These are phyloP conservation scores for Lipomyces chichibuensis DNA, from an alignment of 805 yeast species.

Conservation along the genomic window DNA sequence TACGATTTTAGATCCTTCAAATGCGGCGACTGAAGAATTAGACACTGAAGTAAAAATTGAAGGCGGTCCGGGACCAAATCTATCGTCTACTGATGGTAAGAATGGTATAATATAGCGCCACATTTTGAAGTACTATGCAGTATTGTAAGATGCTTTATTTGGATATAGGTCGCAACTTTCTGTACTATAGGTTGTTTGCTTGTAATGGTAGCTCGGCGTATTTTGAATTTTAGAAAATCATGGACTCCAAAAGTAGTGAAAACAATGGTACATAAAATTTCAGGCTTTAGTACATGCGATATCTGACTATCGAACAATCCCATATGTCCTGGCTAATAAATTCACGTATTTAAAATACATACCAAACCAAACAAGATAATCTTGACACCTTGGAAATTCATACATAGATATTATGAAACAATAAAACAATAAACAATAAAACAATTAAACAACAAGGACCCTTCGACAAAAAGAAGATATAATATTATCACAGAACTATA, in stretches of 20 bases:
- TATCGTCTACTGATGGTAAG: not conserved
- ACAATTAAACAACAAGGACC: not conserved
- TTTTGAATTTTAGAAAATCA: not conserved
- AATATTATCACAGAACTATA: slow-evolving; percentile 2
- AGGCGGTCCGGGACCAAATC: slow-evolving; percentile 28
- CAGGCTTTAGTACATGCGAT: not conserved
- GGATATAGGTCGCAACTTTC: not conserved
- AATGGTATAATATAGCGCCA: not conserved
- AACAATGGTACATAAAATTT: not conserved
- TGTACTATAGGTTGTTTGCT: not conserved
- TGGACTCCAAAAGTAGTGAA: not conserved
- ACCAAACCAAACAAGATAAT: slow-evolving; percentile 1
- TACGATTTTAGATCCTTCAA: slow-evolving; percentile 28
- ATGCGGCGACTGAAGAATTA: not conserved
- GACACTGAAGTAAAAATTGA: slow-evolving; percentile 11
- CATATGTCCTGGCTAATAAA: not conserved
- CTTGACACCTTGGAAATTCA: not conserved
- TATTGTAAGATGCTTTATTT: not conserved
- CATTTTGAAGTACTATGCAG: not conserved
- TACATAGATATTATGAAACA: not conserved
- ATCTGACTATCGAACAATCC: not conserved
- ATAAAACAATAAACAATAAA: too few species aligned
- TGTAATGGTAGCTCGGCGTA: not conserved
- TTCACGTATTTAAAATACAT: slow-evolving; percentile 1
- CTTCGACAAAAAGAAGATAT: not conserved